Evolutionary conservation across 345 rosid genomes (phyloP).

Genomic region (Sisymbrium irio): DNA sequence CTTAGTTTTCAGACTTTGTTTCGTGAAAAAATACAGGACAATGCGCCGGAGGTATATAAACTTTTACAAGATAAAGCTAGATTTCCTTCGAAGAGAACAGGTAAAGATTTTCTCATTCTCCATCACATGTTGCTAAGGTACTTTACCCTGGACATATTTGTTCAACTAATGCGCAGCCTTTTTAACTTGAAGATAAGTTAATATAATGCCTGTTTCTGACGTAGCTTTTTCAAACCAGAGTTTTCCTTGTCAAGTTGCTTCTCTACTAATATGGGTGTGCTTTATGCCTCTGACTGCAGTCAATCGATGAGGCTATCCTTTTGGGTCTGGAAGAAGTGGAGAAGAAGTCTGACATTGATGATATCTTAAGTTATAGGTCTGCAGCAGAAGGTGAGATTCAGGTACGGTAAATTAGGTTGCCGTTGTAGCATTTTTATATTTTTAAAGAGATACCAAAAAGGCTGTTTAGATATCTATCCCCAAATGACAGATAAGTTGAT

Average conservation of each 20-base stretch:
- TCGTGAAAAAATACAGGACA: slow-evolving; percentile 45
- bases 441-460: slow-evolving; percentile 9
- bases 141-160: slow-evolving; percentile 8
- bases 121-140: slow-evolving; percentile 7
- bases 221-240: neutral
- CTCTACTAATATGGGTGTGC: slow-evolving; percentile 27
- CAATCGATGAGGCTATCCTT: slow-evolving; percentile 59
- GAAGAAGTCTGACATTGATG: slow-evolving; percentile 78
- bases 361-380: slow-evolving; percentile 77
- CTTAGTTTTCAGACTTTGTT: slow-evolving; percentile 19
- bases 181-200: slow-evolving; percentile 11
- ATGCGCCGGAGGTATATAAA: slow-evolving; percentile 67
- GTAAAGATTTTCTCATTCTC: slow-evolving; percentile 34
- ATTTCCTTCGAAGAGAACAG: slow-evolving; percentile 68
- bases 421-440: slow-evolving; percentile 1
- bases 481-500: neutral
- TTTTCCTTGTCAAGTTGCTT: slow-evolving; percentile 3
- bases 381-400: slow-evolving; percentile 81
- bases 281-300: slow-evolving; percentile 46
- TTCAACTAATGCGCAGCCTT: neutral
- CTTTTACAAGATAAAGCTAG: slow-evolving; percentile 72
- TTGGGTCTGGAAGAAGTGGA: slow-evolving; percentile 84
- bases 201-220: neutral
- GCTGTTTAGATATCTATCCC: neutral
- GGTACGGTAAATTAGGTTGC: slow-evolving; percentile 50